phyloP scores from a whole-genome alignment of 441 rosid species.

The Gossypium gossypioides region DNA sequence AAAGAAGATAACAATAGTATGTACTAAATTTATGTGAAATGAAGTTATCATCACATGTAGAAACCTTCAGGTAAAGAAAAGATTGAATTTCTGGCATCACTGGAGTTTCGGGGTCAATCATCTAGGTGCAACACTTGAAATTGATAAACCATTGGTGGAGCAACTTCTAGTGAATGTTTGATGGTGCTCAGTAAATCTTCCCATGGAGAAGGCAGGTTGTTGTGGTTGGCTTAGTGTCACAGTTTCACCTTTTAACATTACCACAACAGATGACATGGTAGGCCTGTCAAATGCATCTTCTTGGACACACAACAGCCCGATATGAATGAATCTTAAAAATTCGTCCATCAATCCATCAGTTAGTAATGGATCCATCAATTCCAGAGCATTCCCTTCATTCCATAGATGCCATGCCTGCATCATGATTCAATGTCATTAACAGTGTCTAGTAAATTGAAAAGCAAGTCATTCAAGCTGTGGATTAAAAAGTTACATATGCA shows the following conservation, averaged over 20 bases:
- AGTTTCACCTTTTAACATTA: slow-evolving; percentile 24
- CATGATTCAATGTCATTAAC: neutral
- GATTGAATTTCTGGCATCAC: neutral
- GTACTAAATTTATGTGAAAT: no score
- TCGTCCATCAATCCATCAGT: slow-evolving; percentile 18
- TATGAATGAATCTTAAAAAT: slow-evolving; percentile 22
- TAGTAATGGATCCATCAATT: slow-evolving; percentile 30
- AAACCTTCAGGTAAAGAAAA: neutral
- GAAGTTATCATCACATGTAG: neutral
- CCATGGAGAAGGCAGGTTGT: slow-evolving; percentile 22
- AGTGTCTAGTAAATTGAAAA: neutral
- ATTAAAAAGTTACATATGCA: slow-evolving; percentile 22
- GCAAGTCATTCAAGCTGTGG: neutral
- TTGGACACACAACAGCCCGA: slow-evolving; percentile 32
- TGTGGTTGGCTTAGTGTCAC: slow-evolving; percentile 18
- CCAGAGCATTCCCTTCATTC: slow-evolving; percentile 24
- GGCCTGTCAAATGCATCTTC: slow-evolving; percentile 35
- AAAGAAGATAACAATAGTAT: no score
- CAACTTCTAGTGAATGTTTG: neutral
- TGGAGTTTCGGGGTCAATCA: slow-evolving; percentile 9
- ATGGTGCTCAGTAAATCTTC: slow-evolving; percentile 11
- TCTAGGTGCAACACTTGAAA: slow-evolving; percentile 16
- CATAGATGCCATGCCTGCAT: slow-evolving; percentile 34
- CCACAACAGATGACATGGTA: slow-evolving; percentile 26
- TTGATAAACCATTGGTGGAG: slow-evolving; percentile 16